Percentiles rank a stretch among this genome's conserved stretches.
Evolutionary conservation across 257 asterid genomes (phyloP).

Genomic region (Solanum clarkiae): DNA sequence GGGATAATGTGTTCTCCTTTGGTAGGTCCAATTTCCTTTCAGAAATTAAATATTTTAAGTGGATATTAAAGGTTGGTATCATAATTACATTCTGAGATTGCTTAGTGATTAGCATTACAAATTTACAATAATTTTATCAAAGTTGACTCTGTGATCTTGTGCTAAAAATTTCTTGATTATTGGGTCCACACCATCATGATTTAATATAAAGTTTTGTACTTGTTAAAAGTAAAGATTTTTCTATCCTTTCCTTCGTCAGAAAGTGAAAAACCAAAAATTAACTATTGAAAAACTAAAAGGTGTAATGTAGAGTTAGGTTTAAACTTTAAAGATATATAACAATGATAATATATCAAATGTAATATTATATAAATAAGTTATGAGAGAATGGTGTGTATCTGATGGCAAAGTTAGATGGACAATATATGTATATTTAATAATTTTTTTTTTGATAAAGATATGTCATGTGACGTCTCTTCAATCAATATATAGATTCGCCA

Average conservation of each 20-base stretch:
- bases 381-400: neutral
- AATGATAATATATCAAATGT: neutral
- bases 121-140: neutral
- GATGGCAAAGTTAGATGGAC: no score
- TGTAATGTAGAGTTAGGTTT: neutral
- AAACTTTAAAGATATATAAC: neutral
- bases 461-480: accelerated
- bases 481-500: no score
- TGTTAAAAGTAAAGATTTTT: neutral
- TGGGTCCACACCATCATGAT: neutral
- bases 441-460: no score
- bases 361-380: no score
- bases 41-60: constrained; percentile 3
- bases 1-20: constrained; percentile 8
- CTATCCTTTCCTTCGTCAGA: neutral
- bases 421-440: no score
- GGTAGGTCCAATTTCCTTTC: constrained; percentile 6
- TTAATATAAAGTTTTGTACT: neutral
- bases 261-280: neutral
- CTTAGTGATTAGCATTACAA: constrained; percentile 6
- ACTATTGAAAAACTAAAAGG: neutral
- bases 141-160: constrained; percentile 1
- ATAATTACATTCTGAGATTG: constrained; percentile 23
- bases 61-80: constrained; percentile 13
- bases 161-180: neutral